A percentile compares a stretch with the other conserved stretches of the same genome.
Conservation (phyloP, 1,284 basidiomycete genomes). For the Ceratobasidium theobromae region DNA sequence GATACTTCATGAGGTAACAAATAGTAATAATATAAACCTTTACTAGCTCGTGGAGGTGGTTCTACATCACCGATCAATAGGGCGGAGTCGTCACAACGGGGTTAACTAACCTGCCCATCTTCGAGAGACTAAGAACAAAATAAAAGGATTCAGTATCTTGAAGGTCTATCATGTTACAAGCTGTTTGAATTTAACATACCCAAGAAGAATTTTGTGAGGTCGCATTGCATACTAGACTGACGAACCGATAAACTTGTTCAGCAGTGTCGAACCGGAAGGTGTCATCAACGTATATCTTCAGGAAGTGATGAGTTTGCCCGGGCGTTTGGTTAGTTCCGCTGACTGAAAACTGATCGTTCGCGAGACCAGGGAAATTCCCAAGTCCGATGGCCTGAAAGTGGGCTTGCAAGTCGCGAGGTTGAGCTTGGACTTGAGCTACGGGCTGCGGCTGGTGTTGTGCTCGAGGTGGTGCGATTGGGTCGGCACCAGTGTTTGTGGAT, state of each 20-base stretch:
- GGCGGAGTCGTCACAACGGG: conserved; percentile 5
- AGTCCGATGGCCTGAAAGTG: background rate
- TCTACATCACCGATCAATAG: conserved; percentile 40
- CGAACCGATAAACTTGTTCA: conserved; percentile 52
- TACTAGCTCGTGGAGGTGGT: conserved; percentile 51
- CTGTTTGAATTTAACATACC: conserved; percentile 46
- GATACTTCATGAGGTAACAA: too few relatives aligned
- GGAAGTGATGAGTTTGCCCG: conserved; percentile 38
- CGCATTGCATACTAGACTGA: conserved; percentile 51
- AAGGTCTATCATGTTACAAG: conserved; percentile 13
- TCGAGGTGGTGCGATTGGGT: too few relatives aligned
- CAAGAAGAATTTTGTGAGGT: conserved; percentile 52
- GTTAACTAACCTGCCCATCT: conserved; percentile 52
- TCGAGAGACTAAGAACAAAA: conserved; percentile 51
- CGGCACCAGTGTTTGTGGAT: too few relatives aligned
- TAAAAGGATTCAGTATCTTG: too few relatives aligned
- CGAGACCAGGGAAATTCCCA: conserved; percentile 29
- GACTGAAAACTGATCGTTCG: background rate
- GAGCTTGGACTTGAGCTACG: background rate
- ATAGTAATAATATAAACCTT: too few relatives aligned
- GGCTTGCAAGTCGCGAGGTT: background rate
- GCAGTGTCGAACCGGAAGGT: conserved; percentile 49
- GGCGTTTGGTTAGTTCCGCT: conserved; percentile 42
- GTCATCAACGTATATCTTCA: conserved; percentile 51
- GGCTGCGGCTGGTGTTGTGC: background rate